Base-by-base conservation (phyloP, 192 early-diverging fungal genomes). In the Phycomyces nitens region DNA sequence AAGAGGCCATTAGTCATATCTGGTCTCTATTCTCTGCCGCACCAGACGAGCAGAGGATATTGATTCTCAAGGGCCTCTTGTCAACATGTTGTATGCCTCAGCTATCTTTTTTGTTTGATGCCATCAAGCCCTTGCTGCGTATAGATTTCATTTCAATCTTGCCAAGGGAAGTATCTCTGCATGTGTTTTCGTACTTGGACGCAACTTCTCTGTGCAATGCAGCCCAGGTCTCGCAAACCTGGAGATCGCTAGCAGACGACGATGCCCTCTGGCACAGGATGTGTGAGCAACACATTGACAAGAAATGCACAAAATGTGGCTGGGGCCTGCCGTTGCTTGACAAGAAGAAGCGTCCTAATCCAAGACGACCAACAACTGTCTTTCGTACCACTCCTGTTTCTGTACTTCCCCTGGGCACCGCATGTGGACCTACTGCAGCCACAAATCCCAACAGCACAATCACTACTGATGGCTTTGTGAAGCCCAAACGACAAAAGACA, bases 271-370 rank as follows among this genome's bases (percentile, higher is more conserved):
- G 96, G 96, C 91, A 97, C 67, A 79, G 92, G 53, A 96, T 99
- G 94, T 99, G 96, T 66, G 89, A 90, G 56, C 95, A 97, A 73
- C 96, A 99, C 69, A 99, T 97, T 59, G 93, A 95, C 76, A 91
- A 91, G 58, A 92, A 94, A 64, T 99, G 96, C 66, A 84, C 82
- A 64, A 97, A 89, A 65, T 99, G 96, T 74, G 97, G 97, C 1
- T 99, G 95, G 95, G 95, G 97, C 0, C 64, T 98, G 39, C 96
- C 96, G n/a, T 66, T 94, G 64, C 74, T 95, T 24, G 85, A 91
- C 57, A 82, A 82, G 70, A 86, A 80, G 68, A 82, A 76, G 63
- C 73, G 20, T 15, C n/a, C 57, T 5, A 40, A 29, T 41, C 15
- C 62, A 41, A 23, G 63, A 70, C 21, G 21, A 56, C n/a, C 63